Base-by-base conservation (phyloP, 306 rosid genomes). In the Astragalus glycyphyllos region DNA sequence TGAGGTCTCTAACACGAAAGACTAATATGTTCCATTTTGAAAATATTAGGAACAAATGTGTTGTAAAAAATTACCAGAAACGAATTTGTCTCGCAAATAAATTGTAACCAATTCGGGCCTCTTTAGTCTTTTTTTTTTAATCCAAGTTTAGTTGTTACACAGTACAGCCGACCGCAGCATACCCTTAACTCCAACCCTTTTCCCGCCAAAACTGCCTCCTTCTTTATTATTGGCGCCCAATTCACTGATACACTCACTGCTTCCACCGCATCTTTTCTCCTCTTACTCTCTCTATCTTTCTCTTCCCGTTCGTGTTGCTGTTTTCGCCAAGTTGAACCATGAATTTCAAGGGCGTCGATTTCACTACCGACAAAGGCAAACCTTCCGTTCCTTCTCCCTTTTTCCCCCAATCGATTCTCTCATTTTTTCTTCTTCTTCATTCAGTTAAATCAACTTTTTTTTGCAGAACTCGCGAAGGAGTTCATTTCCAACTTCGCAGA, bases 401-500 rank as follows among this genome's bases (percentile, higher is more conserved):
- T 59, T 53, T 50, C 63, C 16, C 32, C 4, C 5, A 0, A 4
- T 15, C 13, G 38, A 26, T 35, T 11, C 6, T 32, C 23, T 0
- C 15, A 20, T 20, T 20, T 20, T 20, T 20, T 44, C 53, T 70
- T 55, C 6, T 17, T 14, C 14, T 32, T 4, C 1, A 57, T 38
- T 31, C 11, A 46, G 15, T 65, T 56, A 8, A 68, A 10, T 12
- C 31, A 12, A 7, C 47, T 66, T 0, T 48, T 35, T 66, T 58
- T 20, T 20, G 1, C 94, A 95, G 99, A 32, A 26, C 77, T 87
- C 35, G 90, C 97, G 8, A 91, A 76, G 79, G 96, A 86, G n/a
- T 95, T 95, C 62, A 82, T 95, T 58, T 81, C 96, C 26, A 85
- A 81, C 76, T 95, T 89, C 66, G 92, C 96, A 14, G 96, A 89